Evolutionary conservation across 805 yeast genomes (phyloP), one percentile per base, ranked within the genome.

Genomic region (Barnettozyma salicaria): DNA sequence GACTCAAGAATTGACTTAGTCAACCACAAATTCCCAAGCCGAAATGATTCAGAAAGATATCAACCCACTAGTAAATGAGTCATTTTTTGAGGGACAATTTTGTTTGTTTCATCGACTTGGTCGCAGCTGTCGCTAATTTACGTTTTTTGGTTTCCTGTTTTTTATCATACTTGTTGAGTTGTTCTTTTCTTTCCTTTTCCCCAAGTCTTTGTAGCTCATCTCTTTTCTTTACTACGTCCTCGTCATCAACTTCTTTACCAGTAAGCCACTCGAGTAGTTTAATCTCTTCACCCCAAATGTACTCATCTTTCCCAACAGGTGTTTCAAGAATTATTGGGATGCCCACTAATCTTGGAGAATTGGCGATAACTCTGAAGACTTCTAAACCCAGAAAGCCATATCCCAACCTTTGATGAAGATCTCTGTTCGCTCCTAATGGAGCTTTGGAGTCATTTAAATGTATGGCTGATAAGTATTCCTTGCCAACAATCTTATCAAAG

Each of bases 361-460:
- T 87, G 45, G 94, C 86, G 35, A 90, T 50, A 9, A 78, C 61
- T 47, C 95, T 65, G 58, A 92, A 92, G 11, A 80, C 76, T 48
- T 90, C 96, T 31, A 92, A 65, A 0, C 96, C 96, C 31, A 92
- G 54, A 52, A 85, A 92, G 0, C 98, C 98, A 47, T 75, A 68
- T 1, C 98, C 98, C 26, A 92, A 61, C 42, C 78, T 76, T 56
- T 92, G 95, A 57, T 92, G 98, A 37, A 90, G 70, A 59, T 92
- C 98, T 44, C 95, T 71, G 50, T 86, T 86, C 18, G 95, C 88
- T 3, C 81, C 92, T 29, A 85, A 58, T 3, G 97, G 97, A 4
- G 95, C 94, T 62, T 90, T 89, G 7, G 97, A 90, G 56, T 92
- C 98, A 56, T 92, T 92, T 40, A 92, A 62, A 62, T 92, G 98